Evolutionary conservation across 805 yeast genomes (phyloP), one percentile per base, ranked within the genome.

Genomic region (Candida anglica): DNA sequence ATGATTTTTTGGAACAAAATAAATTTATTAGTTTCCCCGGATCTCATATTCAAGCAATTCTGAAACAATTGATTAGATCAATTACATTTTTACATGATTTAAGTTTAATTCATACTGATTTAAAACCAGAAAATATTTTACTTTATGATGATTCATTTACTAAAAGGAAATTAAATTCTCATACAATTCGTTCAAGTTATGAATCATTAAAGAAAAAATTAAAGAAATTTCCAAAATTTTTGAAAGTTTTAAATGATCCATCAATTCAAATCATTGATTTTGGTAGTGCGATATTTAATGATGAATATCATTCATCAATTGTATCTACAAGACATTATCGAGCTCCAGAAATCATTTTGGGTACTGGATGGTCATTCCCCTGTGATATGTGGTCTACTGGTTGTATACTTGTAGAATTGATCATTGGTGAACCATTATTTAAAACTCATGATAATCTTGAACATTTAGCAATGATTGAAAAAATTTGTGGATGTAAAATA

Each of bases 371-470:
- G 98, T 84, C 96, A 6, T 88, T 75, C 48, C 95, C 97, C 1
- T 91, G 98, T 57, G 99, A 93, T 56, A 67, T 91, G 64, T 93
- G 99, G 99, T 86, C 96, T 1, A 71, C 93, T 28, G 99, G 96
- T 1, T 91, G 98, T 57, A 86, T 93, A 11, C 62, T 93, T 22
- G 89, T 87, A 7, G 99, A 93, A 60, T 62, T 93, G 32, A 80
- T 86, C 24, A 86, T 94, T 14, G 99, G 99, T 18, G 95, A 87
- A 51, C 96, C 97, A 1, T 63, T 93, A 16, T 93, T 91, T 60
- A 88, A 86, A 45, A 93, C 98, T 1, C 96, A 91, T 56, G 97
- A 93, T 53, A 89, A 91, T 56, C 65, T 81, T 32, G 98, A 91
- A 58, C 99, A 93, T 60, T 66, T 93, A 56, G 95, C 95, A 11